Evolutionary conservation across 2,329 filamentous ascomycete species (phyloP), one percentile per base, ranked within the genome.

Genomic region (Epichloe festucae): DNA sequence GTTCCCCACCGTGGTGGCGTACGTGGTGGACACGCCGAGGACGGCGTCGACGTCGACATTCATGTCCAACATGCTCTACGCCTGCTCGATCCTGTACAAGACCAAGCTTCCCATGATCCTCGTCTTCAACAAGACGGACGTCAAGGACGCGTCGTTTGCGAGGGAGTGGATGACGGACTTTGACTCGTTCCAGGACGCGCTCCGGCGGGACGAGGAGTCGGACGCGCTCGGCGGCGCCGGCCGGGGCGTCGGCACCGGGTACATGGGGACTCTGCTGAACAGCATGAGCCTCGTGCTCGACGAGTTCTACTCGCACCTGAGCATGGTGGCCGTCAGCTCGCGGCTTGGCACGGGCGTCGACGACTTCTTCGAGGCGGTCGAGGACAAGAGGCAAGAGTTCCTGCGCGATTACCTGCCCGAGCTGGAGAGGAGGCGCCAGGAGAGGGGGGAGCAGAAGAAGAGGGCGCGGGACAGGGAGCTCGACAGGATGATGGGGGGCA

Each of bases 131-230:
- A 98, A 98, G 73, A 96, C 90, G 0, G 93, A 98, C 62, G 89
- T 95, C 42, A 89, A 95, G 66, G 86, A 94, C 62, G 88, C 89
- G 0, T 78, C 80, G 27, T 95, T 95, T 62, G 93, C 90, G 1
- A 93, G 91, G 70, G 89, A 97, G 65, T 98, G 94, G 93, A 98
- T 98, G 93, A 95, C 90, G 5, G 91, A 98, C 67, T 98, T 96
- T 62, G 93, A 98, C 58, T 82, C 87, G 1, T 98, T 98, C 71
- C 93, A 97, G 65, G 81, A 81, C 15, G 91, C 94, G 1, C 74
- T 98, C 45, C 79, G 81, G 47, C 73, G 79, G 27, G 93, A 97
- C 62, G 88, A 96, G 65, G 82, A 85, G 52, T 75, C 77, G 7
- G 89, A 89, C 45, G 82, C 79, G 0, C 86, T 89, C 62, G 87